Base-by-base conservation (phyloP, 345 rosid genomes). In the Garcia nutans region DNA sequence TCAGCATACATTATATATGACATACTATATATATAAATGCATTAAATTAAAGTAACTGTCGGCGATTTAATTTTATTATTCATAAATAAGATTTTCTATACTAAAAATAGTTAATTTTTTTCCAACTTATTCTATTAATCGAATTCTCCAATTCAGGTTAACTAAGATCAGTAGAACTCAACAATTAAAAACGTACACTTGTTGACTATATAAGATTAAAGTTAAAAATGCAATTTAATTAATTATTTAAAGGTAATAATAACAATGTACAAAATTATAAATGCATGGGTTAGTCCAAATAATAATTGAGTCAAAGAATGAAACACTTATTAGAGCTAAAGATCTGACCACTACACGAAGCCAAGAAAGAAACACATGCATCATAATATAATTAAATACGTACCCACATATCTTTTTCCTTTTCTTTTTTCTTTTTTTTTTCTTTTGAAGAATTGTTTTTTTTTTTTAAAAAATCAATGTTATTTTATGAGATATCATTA, bases 311-410 rank as follows among this genome's bases (percentile, higher is more conserved):
- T 86, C 85, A 84, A 82, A 82, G 50, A 28, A 28, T 2, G 31
- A 24, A 74, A 20, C 58, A 82, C 62, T 80, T 80, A 72, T 62
- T 76, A 28, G 79, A 66, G 68, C 58, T 54, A 52, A 78, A 81
- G 81, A 83, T 73, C 72, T 22, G 81, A 81, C 74, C 45, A 77
- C 83, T 83, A 84, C 84, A 84, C 88, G 81, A 84, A 81, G 84
- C 74, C 81, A 75, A 63, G 78, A 71, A 66, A 75, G 80, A 66
- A 70, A 72, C 65, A 69, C 70, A 57, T 65, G 80, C 37, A 71
- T 62, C 73, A n/a, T n/a, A n/a, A n/a, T n/a, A n/a, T 70, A 23
- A 71, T 37, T 37, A 37, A 37, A 58, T 49, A 28, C 31, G 31
- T 28, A 73, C 47, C 41, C 28, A 24, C 50, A 54, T 33, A 65